Evolutionary conservation across 1,284 basidiomycete species (phyloP).

Genomic region (Phenoliferia sp.): DNA sequence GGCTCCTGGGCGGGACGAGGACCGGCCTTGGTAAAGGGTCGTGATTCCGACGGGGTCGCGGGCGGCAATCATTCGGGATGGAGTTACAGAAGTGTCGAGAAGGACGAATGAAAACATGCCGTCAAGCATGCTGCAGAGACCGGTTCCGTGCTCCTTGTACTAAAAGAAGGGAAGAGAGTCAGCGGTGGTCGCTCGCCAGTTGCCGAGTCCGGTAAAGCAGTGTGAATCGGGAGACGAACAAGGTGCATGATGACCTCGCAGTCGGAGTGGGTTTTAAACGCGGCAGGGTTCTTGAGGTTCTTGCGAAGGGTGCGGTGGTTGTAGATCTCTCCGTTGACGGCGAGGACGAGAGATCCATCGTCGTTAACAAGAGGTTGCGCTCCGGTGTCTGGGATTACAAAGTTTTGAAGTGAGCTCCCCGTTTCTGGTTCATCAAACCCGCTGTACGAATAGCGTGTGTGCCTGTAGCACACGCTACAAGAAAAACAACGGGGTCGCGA

Average conservation of each 20-base stretch:
- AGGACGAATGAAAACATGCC: constrained; percentile 99
- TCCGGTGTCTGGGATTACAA: constrained; percentile 67
- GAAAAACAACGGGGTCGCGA: not conserved
- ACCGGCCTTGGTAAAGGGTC: constrained; percentile 94
- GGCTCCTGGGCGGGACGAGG: constrained; percentile 73
- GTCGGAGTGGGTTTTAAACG: constrained; percentile 97
- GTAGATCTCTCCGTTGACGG: constrained; percentile 99
- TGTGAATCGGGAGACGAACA: constrained; percentile 49
- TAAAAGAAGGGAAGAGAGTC: constrained; percentile 40
- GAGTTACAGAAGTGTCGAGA: constrained; percentile 84
- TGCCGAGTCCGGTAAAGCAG: not conserved
- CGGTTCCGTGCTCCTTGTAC: constrained; percentile 74
- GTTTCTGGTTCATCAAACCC: not conserved
- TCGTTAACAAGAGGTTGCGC: constrained; percentile 90
- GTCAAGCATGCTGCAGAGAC: constrained; percentile 73
- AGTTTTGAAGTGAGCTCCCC: not conserved
- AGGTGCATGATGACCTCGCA: constrained; percentile 95
- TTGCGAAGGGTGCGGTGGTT: constrained; percentile 85
- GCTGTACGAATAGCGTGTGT: too few relatives aligned
- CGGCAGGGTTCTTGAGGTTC: constrained; percentile 57
- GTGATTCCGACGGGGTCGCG: constrained; percentile 98
- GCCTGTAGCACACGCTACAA: not conserved
- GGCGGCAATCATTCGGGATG: constrained; percentile 86
- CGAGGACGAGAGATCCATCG: constrained; percentile 78
- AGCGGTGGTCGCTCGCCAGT: not conserved